phyloP scores from a whole-genome alignment of 768 basidiomycete genomes.

The Lactarius indigo region DNA sequence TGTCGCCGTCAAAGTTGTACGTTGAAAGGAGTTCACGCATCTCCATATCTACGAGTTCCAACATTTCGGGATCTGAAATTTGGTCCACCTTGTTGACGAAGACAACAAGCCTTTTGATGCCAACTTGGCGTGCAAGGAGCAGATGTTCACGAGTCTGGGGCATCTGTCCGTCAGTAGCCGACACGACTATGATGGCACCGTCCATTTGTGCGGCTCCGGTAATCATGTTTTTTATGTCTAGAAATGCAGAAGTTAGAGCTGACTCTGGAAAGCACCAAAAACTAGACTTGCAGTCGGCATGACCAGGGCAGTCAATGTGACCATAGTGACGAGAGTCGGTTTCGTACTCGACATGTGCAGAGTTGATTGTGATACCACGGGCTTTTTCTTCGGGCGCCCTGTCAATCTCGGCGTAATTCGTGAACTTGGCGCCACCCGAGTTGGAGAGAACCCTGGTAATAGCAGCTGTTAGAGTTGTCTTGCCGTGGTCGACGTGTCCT shows the following conservation, averaged over 20 bases:
- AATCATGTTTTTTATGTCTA: slow-evolving; percentile 98
- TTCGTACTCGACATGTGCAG: slow-evolving; percentile 98
- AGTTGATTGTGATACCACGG: slow-evolving; percentile 99
- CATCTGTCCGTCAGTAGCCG: slow-evolving; percentile 99
- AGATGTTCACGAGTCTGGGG: slow-evolving; percentile 98
- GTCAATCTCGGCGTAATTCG: slow-evolving; percentile 97
- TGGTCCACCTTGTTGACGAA: slow-evolving; percentile 99
- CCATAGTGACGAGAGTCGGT: slow-evolving; percentile 88
- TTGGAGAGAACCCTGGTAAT: slow-evolving; percentile 91
- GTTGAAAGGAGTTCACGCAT: slow-evolving; percentile 91
- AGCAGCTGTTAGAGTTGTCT: slow-evolving; percentile 94
- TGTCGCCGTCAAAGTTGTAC: slow-evolving; percentile 96
- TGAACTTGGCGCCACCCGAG: slow-evolving; percentile 75
- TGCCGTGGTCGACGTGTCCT: slow-evolving; percentile 98
- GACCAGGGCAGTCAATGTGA: slow-evolving; percentile 97
- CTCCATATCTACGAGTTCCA: slow-evolving; percentile 99
- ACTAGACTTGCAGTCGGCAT: slow-evolving; percentile 76
- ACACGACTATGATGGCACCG: slow-evolving; percentile 92
- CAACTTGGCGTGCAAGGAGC: slow-evolving; percentile 95
- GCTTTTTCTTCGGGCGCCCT: slow-evolving; percentile 99
- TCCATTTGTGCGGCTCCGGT: slow-evolving; percentile 99
- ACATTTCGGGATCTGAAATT: slow-evolving; percentile 96
- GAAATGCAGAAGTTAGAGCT: slow-evolving; percentile 15
- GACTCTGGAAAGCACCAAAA: slow-evolving; percentile 18
- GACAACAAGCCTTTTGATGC: slow-evolving; percentile 94